These are phyloP conservation scores for Ogataea salicorniae DNA, from an alignment of 805 yeast species.

Conservation along the genomic window DNA sequence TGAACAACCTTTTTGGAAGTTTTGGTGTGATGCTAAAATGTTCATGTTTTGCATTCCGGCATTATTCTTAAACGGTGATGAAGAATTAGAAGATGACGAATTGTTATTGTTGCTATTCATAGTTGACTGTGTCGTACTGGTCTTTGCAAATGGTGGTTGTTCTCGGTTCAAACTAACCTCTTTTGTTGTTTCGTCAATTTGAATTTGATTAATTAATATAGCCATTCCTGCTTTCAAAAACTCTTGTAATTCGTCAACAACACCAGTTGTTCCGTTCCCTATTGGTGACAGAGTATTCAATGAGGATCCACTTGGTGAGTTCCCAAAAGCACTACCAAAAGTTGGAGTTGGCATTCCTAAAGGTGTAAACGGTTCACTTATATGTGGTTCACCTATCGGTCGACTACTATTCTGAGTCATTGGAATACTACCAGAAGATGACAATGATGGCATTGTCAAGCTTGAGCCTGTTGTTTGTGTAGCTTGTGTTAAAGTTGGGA, in stretches of 20 bases:
- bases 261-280: slow-evolving; percentile 21
- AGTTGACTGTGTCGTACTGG: slow-evolving; percentile 10
- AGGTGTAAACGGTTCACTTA: slow-evolving; percentile 11
- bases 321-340: slow-evolving; percentile 10
- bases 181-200: slow-evolving; percentile 25
- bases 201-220: slow-evolving; percentile 18
- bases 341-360: slow-evolving; percentile 22
- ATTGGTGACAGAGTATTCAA: slow-evolving; percentile 15
- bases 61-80: too few species aligned
- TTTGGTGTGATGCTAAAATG: slow-evolving; percentile 10
- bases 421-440: slow-evolving; percentile 1
- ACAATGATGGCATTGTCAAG: slow-evolving; percentile 7
- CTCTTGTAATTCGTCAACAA: slow-evolving; percentile 42
- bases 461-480: background rate
- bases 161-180: slow-evolving; percentile 30
- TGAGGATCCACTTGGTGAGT: slow-evolving; percentile 17
- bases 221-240: slow-evolving; percentile 40
- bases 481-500: background rate
- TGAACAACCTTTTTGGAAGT: slow-evolving; percentile 33
- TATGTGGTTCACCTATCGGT: background rate
- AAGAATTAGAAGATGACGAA: too few species aligned
- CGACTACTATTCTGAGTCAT: background rate
- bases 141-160: slow-evolving; percentile 26
- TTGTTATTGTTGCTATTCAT: background rate
- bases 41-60: slow-evolving; percentile 19